Evolutionary conservation across 1,284 basidiomycete species (phyloP), one percentile per base, ranked within the genome.

Genomic region (Sporisorium scitamineum): DNA sequence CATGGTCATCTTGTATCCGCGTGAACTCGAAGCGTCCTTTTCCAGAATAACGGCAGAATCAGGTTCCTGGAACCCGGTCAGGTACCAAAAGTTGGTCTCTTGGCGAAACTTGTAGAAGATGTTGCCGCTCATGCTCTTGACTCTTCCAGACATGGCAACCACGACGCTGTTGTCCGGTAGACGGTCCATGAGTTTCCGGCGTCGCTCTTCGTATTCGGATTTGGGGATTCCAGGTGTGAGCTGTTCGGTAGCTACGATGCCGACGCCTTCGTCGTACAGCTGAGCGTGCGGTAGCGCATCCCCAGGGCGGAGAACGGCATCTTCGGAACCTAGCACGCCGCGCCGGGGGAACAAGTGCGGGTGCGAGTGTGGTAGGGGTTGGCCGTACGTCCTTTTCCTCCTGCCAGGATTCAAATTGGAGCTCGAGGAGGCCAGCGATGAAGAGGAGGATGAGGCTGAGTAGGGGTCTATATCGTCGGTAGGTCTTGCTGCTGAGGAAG

Each of bases 1-100:
- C 52, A 99, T 86, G 0, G 91, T 91, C 92, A 95, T 95, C 69
- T 88, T 89, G 87, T 96, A 97, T 0, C 95, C 95, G 74, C 90
- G 88, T 0, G 90, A 86, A 4, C 89, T 88, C 9, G 64, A 76
- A 10, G 73, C 14, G 24, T 77, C 53, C 51, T 75, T 74, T 26
- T 80, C 78, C 7, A 85, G 61, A 34, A 98, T 88, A 27, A 97
- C 88, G 0, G 93, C 94, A 14, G 95, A 90, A 70, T 97, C 92
- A 0, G 95, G 93, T 85, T 98, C 96, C 70, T 95, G 91, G 82
- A 97, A 97, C 7, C 97, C 96, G 14, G 83, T 83, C 20, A 84
- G 71, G 53, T 83, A 84, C 79, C 78, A 80, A 48, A 84, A 82
- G 67, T 82, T 81, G 60, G 78, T 80, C 14, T 82, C 81, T 86